Conservation (phyloP, 768 basidiomycete species). For the Boletus reticuloceps region DNA sequence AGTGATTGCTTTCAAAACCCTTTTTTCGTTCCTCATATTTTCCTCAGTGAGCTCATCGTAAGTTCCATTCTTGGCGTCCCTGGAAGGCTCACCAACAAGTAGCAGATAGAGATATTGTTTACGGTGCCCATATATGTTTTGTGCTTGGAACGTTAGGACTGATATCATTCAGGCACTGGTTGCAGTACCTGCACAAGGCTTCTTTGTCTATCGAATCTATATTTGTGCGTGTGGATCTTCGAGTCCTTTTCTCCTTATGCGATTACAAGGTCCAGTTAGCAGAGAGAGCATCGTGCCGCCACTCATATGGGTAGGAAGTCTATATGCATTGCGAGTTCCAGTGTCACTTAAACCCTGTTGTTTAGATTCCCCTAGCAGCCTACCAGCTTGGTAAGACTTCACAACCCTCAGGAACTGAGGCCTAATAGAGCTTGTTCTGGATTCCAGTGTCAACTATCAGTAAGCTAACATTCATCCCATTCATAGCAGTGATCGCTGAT, state of each 20-base stretch:
- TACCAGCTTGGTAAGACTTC: constrained; percentile 9
- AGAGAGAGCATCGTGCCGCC: not conserved
- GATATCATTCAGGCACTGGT: not conserved
- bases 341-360: not conserved
- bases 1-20: not conserved
- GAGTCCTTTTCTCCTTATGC: not conserved
- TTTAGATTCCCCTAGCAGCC: constrained; percentile 1
- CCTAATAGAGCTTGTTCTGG: not conserved
- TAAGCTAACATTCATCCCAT: not conserved
- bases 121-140: not conserved
- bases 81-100: not conserved
- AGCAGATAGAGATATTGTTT: constrained; percentile 2
- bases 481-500: not conserved
- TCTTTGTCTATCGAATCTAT: constrained; percentile 10
- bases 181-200: constrained; percentile 3
- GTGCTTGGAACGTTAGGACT: not conserved
- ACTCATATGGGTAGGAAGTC: constrained; percentile 4
- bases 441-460: not conserved
- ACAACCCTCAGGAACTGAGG: no score
- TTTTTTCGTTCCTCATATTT: not conserved
- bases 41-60: constrained; percentile 9
- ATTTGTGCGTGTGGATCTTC: not conserved
- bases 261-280: not conserved
- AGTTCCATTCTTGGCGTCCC: not conserved
- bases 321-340: not conserved